Evolutionary conservation across 1,284 basidiomycete genomes (phyloP).

Genomic region (Neonothopanus nambi): DNA sequence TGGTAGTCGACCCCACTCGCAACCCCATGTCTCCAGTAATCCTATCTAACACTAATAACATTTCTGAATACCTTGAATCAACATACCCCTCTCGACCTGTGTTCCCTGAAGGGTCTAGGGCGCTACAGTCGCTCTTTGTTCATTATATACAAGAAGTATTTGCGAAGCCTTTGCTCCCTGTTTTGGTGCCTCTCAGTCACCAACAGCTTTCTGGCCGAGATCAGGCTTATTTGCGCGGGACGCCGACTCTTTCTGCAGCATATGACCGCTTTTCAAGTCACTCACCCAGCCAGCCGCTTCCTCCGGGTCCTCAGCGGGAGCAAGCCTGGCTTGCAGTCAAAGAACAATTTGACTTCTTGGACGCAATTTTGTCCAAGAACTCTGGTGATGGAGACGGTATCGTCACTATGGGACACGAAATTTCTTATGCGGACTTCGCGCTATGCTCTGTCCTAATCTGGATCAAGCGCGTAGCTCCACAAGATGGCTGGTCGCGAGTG

Average conservation of each 20-base stretch:
- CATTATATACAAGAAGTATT: slow-evolving; percentile 69
- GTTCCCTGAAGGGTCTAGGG: slow-evolving; percentile 66
- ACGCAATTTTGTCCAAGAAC: slow-evolving; percentile 65
- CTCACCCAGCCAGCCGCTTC: slow-evolving; percentile 22
- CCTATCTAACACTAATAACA: slow-evolving; percentile 58
- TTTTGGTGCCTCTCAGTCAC: slow-evolving; percentile 69
- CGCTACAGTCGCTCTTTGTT: slow-evolving; percentile 66
- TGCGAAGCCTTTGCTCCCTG: slow-evolving; percentile 64
- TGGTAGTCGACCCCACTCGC: slow-evolving; percentile 50
- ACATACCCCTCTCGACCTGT: slow-evolving; percentile 66
- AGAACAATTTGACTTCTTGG: slow-evolving; percentile 66
- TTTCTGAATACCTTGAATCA: slow-evolving; percentile 69
- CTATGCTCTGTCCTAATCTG: slow-evolving; percentile 67
- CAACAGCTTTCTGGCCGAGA: slow-evolving; percentile 55
- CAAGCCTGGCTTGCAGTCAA: slow-evolving; percentile 63
- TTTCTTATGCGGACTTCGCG: slow-evolving; percentile 71
- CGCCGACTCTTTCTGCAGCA: slow-evolving; percentile 1
- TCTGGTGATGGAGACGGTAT: slow-evolving; percentile 54
- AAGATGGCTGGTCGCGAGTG: slow-evolving; percentile 65
- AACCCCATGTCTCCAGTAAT: slow-evolving; percentile 40
- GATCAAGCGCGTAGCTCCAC: slow-evolving; percentile 66
- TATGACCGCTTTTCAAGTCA: neutral
- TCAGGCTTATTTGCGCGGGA: slow-evolving; percentile 51
- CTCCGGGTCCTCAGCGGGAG: slow-evolving; percentile 51
- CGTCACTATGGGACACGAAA: slow-evolving; percentile 62